phyloP scores from a whole-genome alignment of 805 yeast genomes.

The Diddensiella santjacobensis region DNA sequence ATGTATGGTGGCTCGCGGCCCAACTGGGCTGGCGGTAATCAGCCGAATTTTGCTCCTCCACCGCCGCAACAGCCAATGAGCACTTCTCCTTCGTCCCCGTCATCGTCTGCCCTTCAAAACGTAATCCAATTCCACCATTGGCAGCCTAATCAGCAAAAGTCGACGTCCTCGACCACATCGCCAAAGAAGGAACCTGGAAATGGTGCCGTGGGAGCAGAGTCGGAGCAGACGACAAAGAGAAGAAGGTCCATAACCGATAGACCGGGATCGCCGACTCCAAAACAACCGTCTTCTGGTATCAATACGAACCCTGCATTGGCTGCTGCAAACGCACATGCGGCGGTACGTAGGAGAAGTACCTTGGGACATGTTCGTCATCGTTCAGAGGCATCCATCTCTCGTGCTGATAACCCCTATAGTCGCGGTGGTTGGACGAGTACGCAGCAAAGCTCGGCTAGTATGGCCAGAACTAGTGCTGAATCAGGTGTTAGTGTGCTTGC shows the following conservation, averaged over 20 bases:
- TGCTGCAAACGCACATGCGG: slow-evolving; percentile 19
- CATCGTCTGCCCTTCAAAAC: slow-evolving; percentile 40
- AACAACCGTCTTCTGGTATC: background rate
- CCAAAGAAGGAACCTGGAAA: slow-evolving; percentile 6
- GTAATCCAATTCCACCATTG: slow-evolving; percentile 56
- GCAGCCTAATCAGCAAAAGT: slow-evolving; percentile 38
- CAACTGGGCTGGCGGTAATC: slow-evolving; percentile 7
- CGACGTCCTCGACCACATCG: slow-evolving; percentile 10
- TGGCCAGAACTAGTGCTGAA: slow-evolving; percentile 7
- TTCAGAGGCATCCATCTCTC: slow-evolving; percentile 22
- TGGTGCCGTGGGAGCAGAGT: slow-evolving; percentile 1
- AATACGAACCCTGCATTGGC: slow-evolving; percentile 3
- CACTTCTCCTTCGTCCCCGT: slow-evolving; percentile 23
- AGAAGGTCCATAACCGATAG: slow-evolving; percentile 19
- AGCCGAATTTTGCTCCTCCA: slow-evolving; percentile 21
- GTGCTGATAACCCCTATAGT: slow-evolving; percentile 8
- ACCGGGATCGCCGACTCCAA: slow-evolving; percentile 17
- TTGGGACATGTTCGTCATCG: slow-evolving; percentile 23
- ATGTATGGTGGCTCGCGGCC: slow-evolving; percentile 8
- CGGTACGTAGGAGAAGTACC: slow-evolving; percentile 15
- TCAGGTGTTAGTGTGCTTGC: slow-evolving; percentile 20
- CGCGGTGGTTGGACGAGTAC: background rate
- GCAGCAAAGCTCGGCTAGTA: background rate
- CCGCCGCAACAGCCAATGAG: slow-evolving; percentile 23
- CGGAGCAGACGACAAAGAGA: slow-evolving; percentile 12